These are phyloP conservation scores for Coemansia sp. DNA, from an alignment of 371 early-diverging fungal genomes.

Conservation along the genomic window DNA sequence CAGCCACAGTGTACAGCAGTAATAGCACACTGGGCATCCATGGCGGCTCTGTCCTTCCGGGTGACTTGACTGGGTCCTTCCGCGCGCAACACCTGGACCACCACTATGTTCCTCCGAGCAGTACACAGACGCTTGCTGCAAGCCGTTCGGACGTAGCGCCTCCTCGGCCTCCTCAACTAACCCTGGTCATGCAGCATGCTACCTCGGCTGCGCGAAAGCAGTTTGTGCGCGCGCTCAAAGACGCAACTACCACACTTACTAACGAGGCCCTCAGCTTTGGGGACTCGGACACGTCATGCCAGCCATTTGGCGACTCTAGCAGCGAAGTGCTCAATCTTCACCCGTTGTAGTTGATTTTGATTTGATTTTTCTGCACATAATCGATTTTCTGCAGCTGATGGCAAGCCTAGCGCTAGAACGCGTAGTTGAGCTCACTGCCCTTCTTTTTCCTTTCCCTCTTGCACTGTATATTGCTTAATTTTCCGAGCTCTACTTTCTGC, in stretches of 20 bases:
- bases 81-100: slow-evolving; percentile 8
- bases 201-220: slow-evolving; percentile 38
- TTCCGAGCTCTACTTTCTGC: not conserved
- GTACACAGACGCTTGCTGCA: not conserved
- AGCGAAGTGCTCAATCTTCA: slow-evolving; percentile 38
- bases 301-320: slow-evolving; percentile 23
- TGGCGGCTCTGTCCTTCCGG: not conserved
- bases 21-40: slow-evolving; percentile 15
- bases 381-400: too few relatives aligned
- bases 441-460: not conserved
- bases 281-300: slow-evolving; percentile 15
- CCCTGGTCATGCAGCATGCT: slow-evolving; percentile 48
- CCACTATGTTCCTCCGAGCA: not conserved
- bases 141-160: slow-evolving; percentile 11
- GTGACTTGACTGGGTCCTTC: slow-evolving; percentile 1
- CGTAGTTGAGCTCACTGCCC: not conserved
- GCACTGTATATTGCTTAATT: not conserved
- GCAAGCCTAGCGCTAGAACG: not conserved
- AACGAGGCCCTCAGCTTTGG: slow-evolving; percentile 8
- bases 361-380: slow-evolving; percentile 7
- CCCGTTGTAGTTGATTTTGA: slow-evolving; percentile 26
- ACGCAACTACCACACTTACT: slow-evolving; percentile 22
- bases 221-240: slow-evolving; percentile 46
- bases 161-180: slow-evolving; percentile 28
- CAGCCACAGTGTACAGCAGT: slow-evolving; percentile 21